phyloP scores from a whole-genome alignment of 345 rosid genomes.

The Eucalyptus polyanthemos region DNA sequence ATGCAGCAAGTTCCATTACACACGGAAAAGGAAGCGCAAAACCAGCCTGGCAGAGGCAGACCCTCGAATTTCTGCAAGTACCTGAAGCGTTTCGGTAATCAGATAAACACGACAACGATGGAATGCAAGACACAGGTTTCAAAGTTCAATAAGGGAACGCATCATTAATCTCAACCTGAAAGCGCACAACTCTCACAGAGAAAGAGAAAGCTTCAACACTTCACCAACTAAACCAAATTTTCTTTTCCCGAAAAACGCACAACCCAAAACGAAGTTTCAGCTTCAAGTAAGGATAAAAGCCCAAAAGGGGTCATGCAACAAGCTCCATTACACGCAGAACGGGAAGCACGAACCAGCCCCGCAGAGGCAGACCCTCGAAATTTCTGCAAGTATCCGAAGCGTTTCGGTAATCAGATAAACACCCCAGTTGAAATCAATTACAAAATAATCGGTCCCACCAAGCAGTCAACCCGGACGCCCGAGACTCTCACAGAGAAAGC shows the following conservation, averaged over 20 bases:
- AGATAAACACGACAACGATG: background rate
- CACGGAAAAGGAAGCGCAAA: background rate
- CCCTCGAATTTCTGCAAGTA: background rate
- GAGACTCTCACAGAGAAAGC: background rate
- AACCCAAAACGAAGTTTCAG: too few species aligned
- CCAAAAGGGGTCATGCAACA: too few species aligned
- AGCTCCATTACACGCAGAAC: too few species aligned
- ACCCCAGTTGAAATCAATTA: background rate
- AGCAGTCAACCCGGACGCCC: background rate
- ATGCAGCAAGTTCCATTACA: background rate
- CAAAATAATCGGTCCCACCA: background rate
- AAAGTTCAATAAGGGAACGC: too few species aligned
- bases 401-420: background rate
- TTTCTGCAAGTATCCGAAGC: background rate
- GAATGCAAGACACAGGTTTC: fast-evolving
- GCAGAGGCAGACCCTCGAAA: too few species aligned
- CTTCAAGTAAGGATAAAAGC: too few species aligned
- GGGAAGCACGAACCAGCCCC: too few species aligned
- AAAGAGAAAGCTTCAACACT: background rate
- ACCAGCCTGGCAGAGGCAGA: background rate
- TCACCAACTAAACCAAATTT: background rate
- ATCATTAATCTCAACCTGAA: background rate
- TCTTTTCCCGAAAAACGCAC: too few species aligned
- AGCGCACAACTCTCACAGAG: background rate
- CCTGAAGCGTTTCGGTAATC: background rate